Percentiles rank a stretch among this genome's conserved stretches.
Evolutionary conservation across 2,329 filamentous ascomycete species (phyloP).

Genomic region (Microdochium bolleyi): DNA sequence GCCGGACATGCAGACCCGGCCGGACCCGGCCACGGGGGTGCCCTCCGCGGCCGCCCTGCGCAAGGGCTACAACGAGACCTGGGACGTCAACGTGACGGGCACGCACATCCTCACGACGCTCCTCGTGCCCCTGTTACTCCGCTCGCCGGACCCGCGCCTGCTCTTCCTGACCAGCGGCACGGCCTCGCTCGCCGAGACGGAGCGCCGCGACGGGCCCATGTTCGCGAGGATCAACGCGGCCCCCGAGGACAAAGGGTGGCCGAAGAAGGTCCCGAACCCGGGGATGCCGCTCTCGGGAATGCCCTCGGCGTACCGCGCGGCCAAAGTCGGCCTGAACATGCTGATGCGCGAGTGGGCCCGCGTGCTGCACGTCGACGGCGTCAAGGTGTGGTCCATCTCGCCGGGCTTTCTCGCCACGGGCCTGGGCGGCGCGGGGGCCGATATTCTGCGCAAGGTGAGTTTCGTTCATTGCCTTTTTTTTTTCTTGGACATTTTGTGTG

Average conservation of each 20-base stretch:
- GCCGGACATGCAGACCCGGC: slow-evolving; percentile 13
- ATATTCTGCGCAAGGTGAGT: slow-evolving; percentile 10
- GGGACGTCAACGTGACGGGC: slow-evolving; percentile 33
- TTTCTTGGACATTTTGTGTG: not conserved
- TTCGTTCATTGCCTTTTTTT: not conserved
- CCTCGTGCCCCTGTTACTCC: slow-evolving; percentile 31
- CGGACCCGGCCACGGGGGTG: slow-evolving; percentile 16
- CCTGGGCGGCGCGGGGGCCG: slow-evolving; percentile 17
- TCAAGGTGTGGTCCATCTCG: slow-evolving; percentile 29
- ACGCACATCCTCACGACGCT: slow-evolving; percentile 25
- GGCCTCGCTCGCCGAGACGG: slow-evolving; percentile 21
- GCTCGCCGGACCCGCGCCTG: slow-evolving; percentile 32
- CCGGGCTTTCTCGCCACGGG: slow-evolving; percentile 34
- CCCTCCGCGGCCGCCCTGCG: slow-evolving; percentile 13
- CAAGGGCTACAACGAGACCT: slow-evolving; percentile 30
- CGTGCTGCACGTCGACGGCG: slow-evolving; percentile 28
- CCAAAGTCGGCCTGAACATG: slow-evolving; percentile 40
- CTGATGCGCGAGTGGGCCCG: slow-evolving; percentile 35
- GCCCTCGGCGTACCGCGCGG: slow-evolving; percentile 24
- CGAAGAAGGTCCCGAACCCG: too few relatives aligned
- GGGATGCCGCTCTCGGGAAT: slow-evolving; percentile 3
- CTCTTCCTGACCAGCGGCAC: slow-evolving; percentile 38
- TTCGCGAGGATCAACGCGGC: slow-evolving; percentile 9
- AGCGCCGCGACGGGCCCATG: slow-evolving; percentile 7
- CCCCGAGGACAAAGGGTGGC: slow-evolving; percentile 27